Base-by-base conservation (phyloP, 1,284 basidiomycete genomes). In the Fomitopsis pinicola region DNA sequence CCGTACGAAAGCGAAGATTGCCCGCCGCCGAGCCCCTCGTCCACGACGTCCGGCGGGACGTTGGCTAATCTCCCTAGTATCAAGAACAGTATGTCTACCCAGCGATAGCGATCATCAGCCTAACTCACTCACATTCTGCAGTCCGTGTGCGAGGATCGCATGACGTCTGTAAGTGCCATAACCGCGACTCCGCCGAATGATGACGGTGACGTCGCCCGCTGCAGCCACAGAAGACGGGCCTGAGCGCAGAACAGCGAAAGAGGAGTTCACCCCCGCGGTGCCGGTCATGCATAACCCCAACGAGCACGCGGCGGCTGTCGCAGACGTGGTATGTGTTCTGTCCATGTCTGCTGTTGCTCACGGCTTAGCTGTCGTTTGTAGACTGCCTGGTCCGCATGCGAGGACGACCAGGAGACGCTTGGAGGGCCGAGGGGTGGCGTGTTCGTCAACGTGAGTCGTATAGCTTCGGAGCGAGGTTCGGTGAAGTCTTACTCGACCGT, bases 311-410 rank as follows among this genome's bases (percentile, higher is more conserved):
- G 30, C 58, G 5, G 58, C 36, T 3, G 40, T 59, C 3, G 57
- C 58, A 2, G 61, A 62, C 42, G 57, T 62, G 8, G 61, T 62
- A 28, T 42, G 61, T 62, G 19, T 42, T 17, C 7, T 22, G 1
- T 38, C 15, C 14, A 28, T n/a, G 53, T 33, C 0, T 19, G 6
- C 19, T 2, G 4, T 42, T 14, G 22, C 22, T n/a, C 35, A 15
- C 30, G 8, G 30, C 30, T 5, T 28, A 33, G 30, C 22, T 45
- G 22, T 22, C 19, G 4, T 7, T 15, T 59, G 4, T 36, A 69
- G 68, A 64, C 63, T 5, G 62, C 64, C 2, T 67, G 64, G 67
- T 60, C 66, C 8, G 67, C 68, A 15, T 68, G 67, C 46, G 54
- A 54, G 46, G 68, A 69, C 55, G 42, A 56, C n/a, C 64, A 69